These are phyloP conservation scores for Penicillium olsonii DNA, from an alignment of 2,329 filamentous ascomycete species.

Conservation along the genomic window DNA sequence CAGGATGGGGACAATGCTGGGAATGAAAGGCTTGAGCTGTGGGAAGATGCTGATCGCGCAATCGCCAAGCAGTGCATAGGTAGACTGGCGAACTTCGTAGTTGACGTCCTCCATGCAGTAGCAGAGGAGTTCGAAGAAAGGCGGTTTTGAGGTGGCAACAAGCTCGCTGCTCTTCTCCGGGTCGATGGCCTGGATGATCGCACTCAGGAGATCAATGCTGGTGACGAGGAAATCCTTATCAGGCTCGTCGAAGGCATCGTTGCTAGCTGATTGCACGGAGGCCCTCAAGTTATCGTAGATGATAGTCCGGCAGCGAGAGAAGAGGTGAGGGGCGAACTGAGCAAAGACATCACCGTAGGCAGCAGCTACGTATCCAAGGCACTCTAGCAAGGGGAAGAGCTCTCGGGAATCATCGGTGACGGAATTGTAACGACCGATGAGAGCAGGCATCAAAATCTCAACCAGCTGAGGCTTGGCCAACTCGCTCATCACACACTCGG, in stretches of 20 bases:
- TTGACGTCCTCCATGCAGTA: constrained; percentile 90
- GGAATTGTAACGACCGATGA: constrained; percentile 84
- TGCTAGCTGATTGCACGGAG: constrained; percentile 67
- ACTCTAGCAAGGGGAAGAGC: constrained; percentile 93
- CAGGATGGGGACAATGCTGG: constrained; percentile 73
- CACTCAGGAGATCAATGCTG: constrained; percentile 87
- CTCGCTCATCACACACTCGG: constrained; percentile 82
- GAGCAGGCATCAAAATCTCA: constrained; percentile 84
- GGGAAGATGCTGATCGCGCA: constrained; percentile 90
- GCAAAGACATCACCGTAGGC: constrained; percentile 80
- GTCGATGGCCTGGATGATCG: constrained; percentile 87
- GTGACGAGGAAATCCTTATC: constrained; percentile 98
- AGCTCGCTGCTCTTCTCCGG: constrained; percentile 72
- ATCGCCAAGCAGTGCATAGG: constrained; percentile 91
- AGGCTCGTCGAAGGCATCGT: constrained; percentile 71
- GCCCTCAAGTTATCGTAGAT: constrained; percentile 90
- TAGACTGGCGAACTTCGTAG: constrained; percentile 93
- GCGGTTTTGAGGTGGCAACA: constrained; percentile 72
- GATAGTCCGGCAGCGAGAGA: constrained; percentile 82
- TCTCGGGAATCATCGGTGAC: constrained; percentile 88
- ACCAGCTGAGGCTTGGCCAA: constrained; percentile 81
- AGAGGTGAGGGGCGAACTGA: constrained; percentile 83
- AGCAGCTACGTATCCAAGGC: constrained; percentile 88
- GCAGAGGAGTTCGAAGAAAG: constrained; percentile 85
- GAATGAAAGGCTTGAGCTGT: constrained; percentile 73